phyloP scores from a whole-genome alignment of 306 rosid genomes.

The Dryas octopetala region DNA sequence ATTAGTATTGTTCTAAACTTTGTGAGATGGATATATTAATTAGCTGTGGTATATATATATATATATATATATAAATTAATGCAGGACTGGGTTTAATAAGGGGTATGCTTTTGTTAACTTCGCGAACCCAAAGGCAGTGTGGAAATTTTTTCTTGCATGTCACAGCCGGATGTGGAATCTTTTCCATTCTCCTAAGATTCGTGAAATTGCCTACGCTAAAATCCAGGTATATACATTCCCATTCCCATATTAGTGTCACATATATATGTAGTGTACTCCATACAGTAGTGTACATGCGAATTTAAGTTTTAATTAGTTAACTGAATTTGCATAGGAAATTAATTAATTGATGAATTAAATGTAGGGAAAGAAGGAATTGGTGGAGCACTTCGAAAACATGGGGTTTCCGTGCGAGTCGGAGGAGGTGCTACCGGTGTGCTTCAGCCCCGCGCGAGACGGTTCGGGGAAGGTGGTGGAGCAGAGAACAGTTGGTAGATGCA shows the following conservation, averaged over 20 bases:
- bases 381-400: conserved; percentile 37
- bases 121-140: conserved; percentile 42
- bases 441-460: conserved; percentile 62
- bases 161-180: conserved; percentile 39
- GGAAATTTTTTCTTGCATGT: conserved; percentile 36
- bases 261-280: too few relatives aligned
- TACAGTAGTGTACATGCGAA: too few relatives aligned
- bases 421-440: conserved; percentile 47
- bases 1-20: not conserved
- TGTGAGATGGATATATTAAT: too few relatives aligned
- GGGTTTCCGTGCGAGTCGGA: conserved; percentile 36
- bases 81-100: conserved; percentile 50
- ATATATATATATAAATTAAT: not conserved
- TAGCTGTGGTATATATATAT: too few relatives aligned
- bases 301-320: too few relatives aligned
- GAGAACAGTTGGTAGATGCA: too few relatives aligned
- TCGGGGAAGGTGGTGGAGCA: conserved; percentile 3
- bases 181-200: conserved; percentile 46
- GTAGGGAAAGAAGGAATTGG: conserved; percentile 49
- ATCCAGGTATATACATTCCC: conserved; percentile 39
- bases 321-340: too few relatives aligned
- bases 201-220: conserved; percentile 47
- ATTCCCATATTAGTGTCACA: too few relatives aligned
- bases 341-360: too few relatives aligned
- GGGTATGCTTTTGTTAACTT: conserved; percentile 79